Base-by-base conservation (phyloP, 2,329 filamentous ascomycete species). In the Trichoderma sp. region DNA sequence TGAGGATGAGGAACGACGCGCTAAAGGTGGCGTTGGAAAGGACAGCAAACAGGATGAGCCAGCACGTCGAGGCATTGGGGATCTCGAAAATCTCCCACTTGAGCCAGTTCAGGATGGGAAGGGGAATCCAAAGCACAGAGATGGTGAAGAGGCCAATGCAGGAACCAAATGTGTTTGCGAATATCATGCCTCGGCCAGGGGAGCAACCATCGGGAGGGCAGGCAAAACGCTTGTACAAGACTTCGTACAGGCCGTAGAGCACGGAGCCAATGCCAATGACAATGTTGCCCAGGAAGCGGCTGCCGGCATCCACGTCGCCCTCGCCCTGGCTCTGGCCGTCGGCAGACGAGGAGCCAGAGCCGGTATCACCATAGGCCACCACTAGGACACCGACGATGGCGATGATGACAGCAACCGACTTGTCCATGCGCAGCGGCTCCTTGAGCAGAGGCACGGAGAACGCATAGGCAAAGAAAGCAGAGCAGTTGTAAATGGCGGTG, bases 401-500 rank as follows among this genome's bases (percentile, higher is more conserved):
- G 50, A 99, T 88, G 12, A 89, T 86, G 1, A 99, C 96, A 4
- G 95, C 93, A 65, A 97, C 80, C 32, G 94, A 91, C 84, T 99
- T 99, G 82, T 93, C 93, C 47, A 91, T 83, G 26, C 93, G 90
- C 13, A 98, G 83, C 75, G 92, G 93, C 81, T 99, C 96, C 71
- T 93, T 90, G 3, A 99, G 86, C 20, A 99, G 83, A 1, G 95
- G 94, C 58, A 99, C 94, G 59, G 93, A 97, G 80, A 99, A 99
- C 13, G 93, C 95, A 79, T 99, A 99, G 63, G 96, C 96, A 81
- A 99, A 99, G 83, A 99, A 99, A 72, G 96, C 95, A 68, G 93
- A 97, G 86, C 96, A 99, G 83, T 99, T 99, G 87, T 99, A 99
- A 77, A 99, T 99, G 68, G 96, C 96, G 0, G 96, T 99, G 76